A percentile compares a stretch with the other conserved stretches of the same genome.
These are phyloP conservation scores for Suhomyces maxii DNA, from an alignment of 1,139 yeast species.

Conservation along the genomic window DNA sequence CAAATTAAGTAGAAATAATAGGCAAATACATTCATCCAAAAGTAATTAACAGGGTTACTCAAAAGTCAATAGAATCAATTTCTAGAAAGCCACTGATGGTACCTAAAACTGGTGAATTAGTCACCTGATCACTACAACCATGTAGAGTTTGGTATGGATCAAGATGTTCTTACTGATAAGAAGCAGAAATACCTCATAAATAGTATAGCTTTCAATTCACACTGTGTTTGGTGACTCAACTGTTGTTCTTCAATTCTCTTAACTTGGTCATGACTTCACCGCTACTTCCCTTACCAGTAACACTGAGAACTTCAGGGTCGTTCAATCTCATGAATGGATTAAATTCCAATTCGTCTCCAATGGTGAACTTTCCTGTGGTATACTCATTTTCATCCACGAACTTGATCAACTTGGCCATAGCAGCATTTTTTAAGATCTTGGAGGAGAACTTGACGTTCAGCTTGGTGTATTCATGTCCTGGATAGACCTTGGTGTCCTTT, in stretches of 20 bases:
- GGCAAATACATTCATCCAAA: too few relatives aligned
- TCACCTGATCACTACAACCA: too few relatives aligned
- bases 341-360: conserved; percentile 75
- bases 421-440: conserved; percentile 56
- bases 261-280: conserved; percentile 63
- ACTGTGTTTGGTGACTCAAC: conserved; percentile 23
- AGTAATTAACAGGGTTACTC: too few relatives aligned
- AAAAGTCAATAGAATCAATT: too few relatives aligned
- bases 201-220: too few relatives aligned
- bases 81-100: too few relatives aligned
- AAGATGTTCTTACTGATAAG: too few relatives aligned
- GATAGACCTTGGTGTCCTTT: conserved; percentile 68
- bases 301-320: conserved; percentile 56
- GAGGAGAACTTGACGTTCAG: conserved; percentile 76
- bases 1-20: too few relatives aligned
- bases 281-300: conserved; percentile 38
- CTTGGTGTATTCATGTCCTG: conserved; percentile 95
- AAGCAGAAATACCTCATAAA: too few relatives aligned
- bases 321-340: conserved; percentile 86
- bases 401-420: conserved; percentile 54
- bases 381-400: conserved; percentile 58
- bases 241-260: conserved; percentile 67
- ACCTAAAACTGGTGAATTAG: too few relatives aligned
- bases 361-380: conserved; percentile 83
- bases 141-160: too few relatives aligned